Conservation (phyloP, 2,329 filamentous ascomycete species). For the Diaporthe caulivora region DNA sequence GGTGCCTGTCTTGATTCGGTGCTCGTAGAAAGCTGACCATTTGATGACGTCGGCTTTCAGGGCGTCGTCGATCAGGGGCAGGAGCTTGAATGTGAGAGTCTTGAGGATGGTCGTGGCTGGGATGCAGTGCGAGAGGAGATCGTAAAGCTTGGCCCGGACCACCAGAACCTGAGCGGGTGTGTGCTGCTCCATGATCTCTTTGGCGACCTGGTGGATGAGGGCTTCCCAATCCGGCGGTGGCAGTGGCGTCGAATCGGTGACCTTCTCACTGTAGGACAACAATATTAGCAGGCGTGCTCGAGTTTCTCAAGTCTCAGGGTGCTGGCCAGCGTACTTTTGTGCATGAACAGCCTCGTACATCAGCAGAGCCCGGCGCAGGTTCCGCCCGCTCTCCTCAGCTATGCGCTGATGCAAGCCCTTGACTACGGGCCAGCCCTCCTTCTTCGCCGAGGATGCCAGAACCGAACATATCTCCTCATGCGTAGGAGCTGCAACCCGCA, state of each 20-base stretch:
- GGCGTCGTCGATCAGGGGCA: slow-evolving; percentile 87
- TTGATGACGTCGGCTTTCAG: slow-evolving; percentile 93
- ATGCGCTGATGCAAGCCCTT: slow-evolving; percentile 85
- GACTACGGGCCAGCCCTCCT: slow-evolving; percentile 85
- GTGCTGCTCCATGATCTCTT: slow-evolving; percentile 92
- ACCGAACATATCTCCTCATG: slow-evolving; percentile 87
- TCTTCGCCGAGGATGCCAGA: slow-evolving; percentile 77
- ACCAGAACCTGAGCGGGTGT: slow-evolving; percentile 89
- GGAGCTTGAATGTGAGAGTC: slow-evolving; percentile 92
- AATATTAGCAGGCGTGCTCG: slow-evolving; percentile 27
- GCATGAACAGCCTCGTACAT: slow-evolving; percentile 99
- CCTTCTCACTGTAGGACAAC: slow-evolving; percentile 77
- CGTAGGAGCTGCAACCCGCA: slow-evolving; percentile 90
- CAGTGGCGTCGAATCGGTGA: slow-evolving; percentile 88
- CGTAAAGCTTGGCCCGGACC: slow-evolving; percentile 94
- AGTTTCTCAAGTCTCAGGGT: not conserved
- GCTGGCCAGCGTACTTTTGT: slow-evolving; percentile 80
- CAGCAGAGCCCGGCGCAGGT: slow-evolving; percentile 87
- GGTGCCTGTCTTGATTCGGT: slow-evolving; percentile 88
- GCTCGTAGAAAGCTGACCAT: slow-evolving; percentile 98
- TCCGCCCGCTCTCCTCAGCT: slow-evolving; percentile 90
- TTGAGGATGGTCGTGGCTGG: slow-evolving; percentile 94
- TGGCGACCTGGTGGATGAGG: slow-evolving; percentile 88
- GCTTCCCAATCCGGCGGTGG: slow-evolving; percentile 98
- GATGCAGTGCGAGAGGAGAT: slow-evolving; percentile 96